Percentiles rank a stretch among this genome's conserved stretches.
Evolutionary conservation across 441 rosid species (phyloP).

Genomic region (Bruguiera hainesii): DNA sequence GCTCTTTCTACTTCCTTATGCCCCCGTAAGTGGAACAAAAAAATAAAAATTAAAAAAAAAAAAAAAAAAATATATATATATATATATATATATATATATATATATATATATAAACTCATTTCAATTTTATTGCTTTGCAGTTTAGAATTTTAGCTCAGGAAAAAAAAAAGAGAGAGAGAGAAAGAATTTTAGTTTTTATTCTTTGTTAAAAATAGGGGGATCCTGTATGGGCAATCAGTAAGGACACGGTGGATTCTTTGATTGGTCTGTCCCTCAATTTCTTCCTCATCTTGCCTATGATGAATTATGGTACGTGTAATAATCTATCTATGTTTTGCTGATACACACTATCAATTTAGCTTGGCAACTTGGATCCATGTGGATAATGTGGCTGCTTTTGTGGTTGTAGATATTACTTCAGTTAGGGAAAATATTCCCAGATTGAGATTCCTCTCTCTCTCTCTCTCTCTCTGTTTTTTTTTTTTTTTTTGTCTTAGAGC

Average conservation of each 20-base stretch:
- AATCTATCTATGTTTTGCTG: background rate
- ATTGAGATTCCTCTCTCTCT: too few species aligned
- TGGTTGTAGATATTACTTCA: background rate
- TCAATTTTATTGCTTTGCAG: too few species aligned
- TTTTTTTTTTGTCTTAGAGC: too few species aligned
- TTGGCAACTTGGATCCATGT: too few species aligned
- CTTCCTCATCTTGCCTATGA: conserved; percentile 84
- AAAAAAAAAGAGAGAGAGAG: too few species aligned
- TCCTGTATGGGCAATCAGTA: conserved; percentile 88
- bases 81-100: too few species aligned
- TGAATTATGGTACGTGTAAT: conserved; percentile 54
- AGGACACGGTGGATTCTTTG: conserved; percentile 66
- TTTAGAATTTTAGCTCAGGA: too few species aligned
- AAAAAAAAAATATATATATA: too few species aligned
- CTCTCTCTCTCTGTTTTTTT: too few species aligned
- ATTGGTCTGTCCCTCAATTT: conserved; percentile 82
- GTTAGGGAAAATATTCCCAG: too few species aligned
- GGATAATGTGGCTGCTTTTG: background rate
- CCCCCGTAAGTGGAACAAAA: conserved; percentile 48
- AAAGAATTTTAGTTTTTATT: background rate
- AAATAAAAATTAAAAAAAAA: background rate
- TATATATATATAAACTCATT: too few species aligned
- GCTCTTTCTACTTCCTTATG: conserved; percentile 92
- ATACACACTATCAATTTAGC: background rate
- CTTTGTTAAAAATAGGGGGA: conserved; percentile 51